These are phyloP conservation scores for Kluyveromyces dobzhanskii DNA, from an alignment of 805 yeast genomes.

Conservation along the genomic window DNA sequence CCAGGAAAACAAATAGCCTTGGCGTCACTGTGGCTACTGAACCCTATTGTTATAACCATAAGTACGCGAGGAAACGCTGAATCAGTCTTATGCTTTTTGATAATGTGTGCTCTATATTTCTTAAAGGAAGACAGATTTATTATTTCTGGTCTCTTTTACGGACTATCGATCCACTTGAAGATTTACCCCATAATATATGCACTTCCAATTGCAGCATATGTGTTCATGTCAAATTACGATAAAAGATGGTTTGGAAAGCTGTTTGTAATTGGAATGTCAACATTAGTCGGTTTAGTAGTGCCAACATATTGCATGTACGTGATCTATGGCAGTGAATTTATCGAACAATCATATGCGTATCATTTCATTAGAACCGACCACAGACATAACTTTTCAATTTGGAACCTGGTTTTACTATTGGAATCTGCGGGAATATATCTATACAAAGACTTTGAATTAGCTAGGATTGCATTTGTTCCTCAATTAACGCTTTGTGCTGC, in stretches of 20 bases:
- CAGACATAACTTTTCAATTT: constrained; percentile 88
- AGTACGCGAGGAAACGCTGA: constrained; percentile 93
- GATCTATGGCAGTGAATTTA: constrained; percentile 65
- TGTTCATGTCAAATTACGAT: constrained; percentile 9
- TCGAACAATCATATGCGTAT: constrained; percentile 72
- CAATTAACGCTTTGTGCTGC: constrained; percentile 45
- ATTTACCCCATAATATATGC: constrained; percentile 81
- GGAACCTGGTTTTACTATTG: constrained; percentile 65
- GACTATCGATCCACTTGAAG: constrained; percentile 79
- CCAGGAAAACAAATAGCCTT: constrained; percentile 33
- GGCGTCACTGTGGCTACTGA: constrained; percentile 71
- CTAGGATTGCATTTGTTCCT: constrained; percentile 69
- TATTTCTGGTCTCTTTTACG: constrained; percentile 46
- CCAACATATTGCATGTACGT: constrained; percentile 55
- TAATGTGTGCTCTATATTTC: constrained; percentile 49
- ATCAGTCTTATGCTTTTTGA: constrained; percentile 72
- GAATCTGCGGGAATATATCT: constrained; percentile 34
- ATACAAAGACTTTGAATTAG: constrained; percentile 5
- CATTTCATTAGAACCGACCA: constrained; percentile 83
- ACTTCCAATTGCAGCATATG: constrained; percentile 53
- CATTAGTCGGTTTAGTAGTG: constrained; percentile 36
- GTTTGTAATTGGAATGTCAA: constrained; percentile 33
- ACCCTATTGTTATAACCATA: constrained; percentile 92
- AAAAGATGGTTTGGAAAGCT: constrained; percentile 26
- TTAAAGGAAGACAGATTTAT: constrained; percentile 29